These are phyloP conservation scores for Saccharomyces eubayanus DNA, from an alignment of 805 yeast species.

Conservation along the genomic window DNA sequence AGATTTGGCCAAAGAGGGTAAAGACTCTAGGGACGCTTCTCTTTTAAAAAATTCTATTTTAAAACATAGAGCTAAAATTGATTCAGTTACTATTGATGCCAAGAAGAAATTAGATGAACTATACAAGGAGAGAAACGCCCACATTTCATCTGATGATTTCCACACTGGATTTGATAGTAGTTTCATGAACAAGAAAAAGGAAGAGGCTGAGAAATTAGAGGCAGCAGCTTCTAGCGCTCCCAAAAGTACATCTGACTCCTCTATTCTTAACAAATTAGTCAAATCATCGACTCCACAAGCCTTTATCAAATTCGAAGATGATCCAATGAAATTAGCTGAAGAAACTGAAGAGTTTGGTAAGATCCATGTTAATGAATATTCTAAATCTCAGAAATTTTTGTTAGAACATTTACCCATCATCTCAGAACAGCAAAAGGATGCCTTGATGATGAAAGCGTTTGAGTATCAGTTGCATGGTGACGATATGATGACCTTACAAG, in stretches of 20 bases:
- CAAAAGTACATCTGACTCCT: constrained; percentile 6
- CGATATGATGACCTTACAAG: constrained; percentile 44
- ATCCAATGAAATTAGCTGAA: constrained; percentile 47
- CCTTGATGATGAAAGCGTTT: constrained; percentile 86
- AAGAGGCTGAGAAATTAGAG: constrained; percentile 7
- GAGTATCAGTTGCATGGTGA: constrained; percentile 67
- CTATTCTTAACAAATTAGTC: constrained; percentile 2
- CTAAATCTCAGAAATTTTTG: constrained; percentile 44
- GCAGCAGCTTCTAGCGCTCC: constrained; percentile 5
- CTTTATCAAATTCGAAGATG: constrained; percentile 31
- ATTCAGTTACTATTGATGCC: constrained; percentile 54
- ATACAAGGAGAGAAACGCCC: constrained; percentile 58
- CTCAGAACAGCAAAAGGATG: constrained; percentile 80
- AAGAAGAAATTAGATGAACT: constrained; percentile 58
- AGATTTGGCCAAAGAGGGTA: constrained; percentile 45
- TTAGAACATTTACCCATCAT: constrained; percentile 59
- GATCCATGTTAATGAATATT: constrained; percentile 42
- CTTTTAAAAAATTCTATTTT: constrained; percentile 32
- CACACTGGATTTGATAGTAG: constrained; percentile 89
- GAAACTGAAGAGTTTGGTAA: constrained; percentile 60
- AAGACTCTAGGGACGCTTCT: constrained; percentile 36
- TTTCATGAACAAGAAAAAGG: constrained; percentile 52
- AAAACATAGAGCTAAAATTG: constrained; percentile 65
- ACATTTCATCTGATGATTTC: constrained; percentile 84
- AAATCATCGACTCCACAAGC: constrained; percentile 13